phyloP scores from a whole-genome alignment of 305 asterid genomes.

The Euphrasia arctica region DNA sequence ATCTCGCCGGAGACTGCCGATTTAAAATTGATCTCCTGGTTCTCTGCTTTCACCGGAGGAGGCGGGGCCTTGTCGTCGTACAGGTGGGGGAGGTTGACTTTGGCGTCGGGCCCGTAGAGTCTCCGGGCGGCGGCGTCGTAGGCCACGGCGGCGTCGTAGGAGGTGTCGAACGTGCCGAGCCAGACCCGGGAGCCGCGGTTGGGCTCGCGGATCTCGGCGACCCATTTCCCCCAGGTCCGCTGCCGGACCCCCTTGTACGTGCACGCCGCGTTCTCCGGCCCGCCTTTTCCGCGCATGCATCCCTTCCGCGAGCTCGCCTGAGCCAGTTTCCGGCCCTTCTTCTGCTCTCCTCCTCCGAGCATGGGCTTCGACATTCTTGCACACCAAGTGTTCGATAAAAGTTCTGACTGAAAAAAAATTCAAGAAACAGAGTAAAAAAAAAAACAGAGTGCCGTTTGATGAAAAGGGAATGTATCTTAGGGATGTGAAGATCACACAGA shows the following conservation, averaged over 20 bases:
- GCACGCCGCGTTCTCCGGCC: slow-evolving; percentile 77
- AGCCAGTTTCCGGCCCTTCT: slow-evolving; percentile 26
- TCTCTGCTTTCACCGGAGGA: not conserved
- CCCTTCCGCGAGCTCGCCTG: slow-evolving; percentile 67
- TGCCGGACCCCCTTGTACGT: slow-evolving; percentile 78
- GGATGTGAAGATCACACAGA: not conserved
- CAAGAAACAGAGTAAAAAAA: not conserved
- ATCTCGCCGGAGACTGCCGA: not conserved
- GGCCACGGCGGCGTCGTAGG: slow-evolving; percentile 71
- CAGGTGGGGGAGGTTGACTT: slow-evolving; percentile 62
- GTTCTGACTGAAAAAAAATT: not conserved
- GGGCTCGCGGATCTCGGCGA: slow-evolving; percentile 87
- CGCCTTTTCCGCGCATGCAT: slow-evolving; percentile 85
- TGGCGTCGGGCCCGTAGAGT: slow-evolving; percentile 58
- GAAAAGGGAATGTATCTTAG: not conserved
- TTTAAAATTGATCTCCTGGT: not conserved
- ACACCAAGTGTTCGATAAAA: not conserved
- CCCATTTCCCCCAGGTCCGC: slow-evolving; percentile 94
- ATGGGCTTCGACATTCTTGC: slow-evolving; percentile 11
- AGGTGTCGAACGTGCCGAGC: slow-evolving; percentile 79
- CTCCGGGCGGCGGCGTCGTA: slow-evolving; percentile 71
- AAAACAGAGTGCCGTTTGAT: not conserved
- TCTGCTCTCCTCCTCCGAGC: slow-evolving; percentile 14
- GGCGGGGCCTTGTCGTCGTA: slow-evolving; percentile 3
- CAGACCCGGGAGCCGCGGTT: slow-evolving; percentile 65